Conservation (phyloP, 345 rosid genomes). For the Cardamine occulta region DNA sequence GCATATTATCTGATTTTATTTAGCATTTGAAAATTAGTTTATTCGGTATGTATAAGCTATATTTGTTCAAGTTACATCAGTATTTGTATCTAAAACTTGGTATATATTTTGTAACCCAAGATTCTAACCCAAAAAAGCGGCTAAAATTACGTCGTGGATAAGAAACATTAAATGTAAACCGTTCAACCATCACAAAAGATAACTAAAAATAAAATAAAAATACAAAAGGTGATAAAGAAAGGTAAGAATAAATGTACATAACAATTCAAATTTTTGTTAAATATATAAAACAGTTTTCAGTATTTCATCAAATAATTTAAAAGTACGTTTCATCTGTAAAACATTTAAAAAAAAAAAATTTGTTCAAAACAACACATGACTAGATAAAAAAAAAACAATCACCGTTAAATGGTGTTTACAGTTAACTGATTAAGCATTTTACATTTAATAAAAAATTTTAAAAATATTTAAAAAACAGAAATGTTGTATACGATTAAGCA, state of each 20-base stretch:
- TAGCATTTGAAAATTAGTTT: conserved; percentile 14
- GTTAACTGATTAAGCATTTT: not conserved
- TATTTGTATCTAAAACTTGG: not conserved
- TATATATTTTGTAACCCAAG: not conserved
- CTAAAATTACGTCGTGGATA: not conserved
- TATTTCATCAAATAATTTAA: not conserved
- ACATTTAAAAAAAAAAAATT: not conserved
- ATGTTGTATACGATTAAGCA: not conserved
- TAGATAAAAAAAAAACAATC: not conserved
- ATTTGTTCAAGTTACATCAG: not conserved
- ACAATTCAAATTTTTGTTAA: not conserved
- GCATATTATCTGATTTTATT: conserved; percentile 12
- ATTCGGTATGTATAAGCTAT: not conserved
- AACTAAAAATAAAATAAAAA: too few species aligned
- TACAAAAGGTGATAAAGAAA: not conserved
- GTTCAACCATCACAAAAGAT: not conserved
- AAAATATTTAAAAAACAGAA: too few species aligned
- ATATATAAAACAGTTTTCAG: not conserved
- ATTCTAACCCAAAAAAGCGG: not conserved
- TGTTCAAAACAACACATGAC: not conserved
- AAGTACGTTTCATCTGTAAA: not conserved
- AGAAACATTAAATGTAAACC: not conserved
- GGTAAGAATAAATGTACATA: not conserved
- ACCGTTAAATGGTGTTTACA: not conserved
- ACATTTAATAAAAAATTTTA: not conserved